Evolutionary conservation across 805 yeast species (phyloP), one percentile per base, ranked within the genome.

Genomic region (Vanderwaltozyma yarrowii): DNA sequence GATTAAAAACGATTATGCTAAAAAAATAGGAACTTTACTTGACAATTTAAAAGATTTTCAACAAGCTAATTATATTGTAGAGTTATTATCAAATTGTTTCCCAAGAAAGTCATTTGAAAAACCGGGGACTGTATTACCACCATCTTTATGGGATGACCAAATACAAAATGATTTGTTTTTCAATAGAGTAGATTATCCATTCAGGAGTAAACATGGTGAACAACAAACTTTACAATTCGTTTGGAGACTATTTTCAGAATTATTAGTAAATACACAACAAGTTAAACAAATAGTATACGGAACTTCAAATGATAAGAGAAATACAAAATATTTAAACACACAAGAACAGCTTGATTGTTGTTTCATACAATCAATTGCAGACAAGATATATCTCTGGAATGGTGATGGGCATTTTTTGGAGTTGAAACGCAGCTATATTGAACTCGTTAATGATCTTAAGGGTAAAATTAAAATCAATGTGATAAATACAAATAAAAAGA

Each of bases 21-120:
- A 14, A 9, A 31, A 33, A 15, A 14, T 52, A 4, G 54, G 54
- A 10, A 24, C 27, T 15, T 17, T 46, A 10, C 32, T 51, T 20
- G 52, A 48, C 18, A 33, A 29, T 20, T 20, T 44, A 7, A 38
- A 36, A 10, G 49, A 50, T 31, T 45, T 52, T 24, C 54, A 51
- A 18, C 45, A 46, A 28, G 49, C 47, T 5, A 44, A 46, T 36
- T 45, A 39, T 32, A 28, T 48, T 3, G 30, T 48, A 9, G 49
- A 46, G 32, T 23, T 51, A 17, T 31, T 52, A 12, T 38, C 47
- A 5, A 45, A 45, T 31, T 40, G 49, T 25, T 49, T 51, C 31
- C 51, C 51, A 0, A 37, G 46, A 14, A 44, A 42, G 23, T 39
- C 41, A 15, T 31, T 25, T 21, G 37, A 40, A 14, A 36, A 28